Conservation (phyloP, 78 protist genomes). For the Emiliania huxleyi region DNA sequence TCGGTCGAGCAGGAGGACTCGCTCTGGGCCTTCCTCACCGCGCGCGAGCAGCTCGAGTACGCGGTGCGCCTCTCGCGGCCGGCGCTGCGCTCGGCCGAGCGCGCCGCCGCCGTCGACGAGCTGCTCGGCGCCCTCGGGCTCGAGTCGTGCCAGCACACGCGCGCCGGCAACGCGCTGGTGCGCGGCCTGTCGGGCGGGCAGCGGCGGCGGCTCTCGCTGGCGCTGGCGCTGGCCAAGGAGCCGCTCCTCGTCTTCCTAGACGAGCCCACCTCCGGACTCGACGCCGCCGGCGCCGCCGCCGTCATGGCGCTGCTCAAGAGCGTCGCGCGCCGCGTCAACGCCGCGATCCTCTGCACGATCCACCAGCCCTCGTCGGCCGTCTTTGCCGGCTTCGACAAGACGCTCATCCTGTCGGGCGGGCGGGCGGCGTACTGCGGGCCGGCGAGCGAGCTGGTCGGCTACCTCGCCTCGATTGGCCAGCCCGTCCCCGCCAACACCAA, state of each 20-base stretch:
- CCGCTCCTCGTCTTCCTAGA: slow-evolving; percentile 70
- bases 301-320: background rate
- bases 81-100: background rate
- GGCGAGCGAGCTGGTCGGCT: background rate
- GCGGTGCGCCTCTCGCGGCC: background rate
- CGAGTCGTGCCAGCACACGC: background rate
- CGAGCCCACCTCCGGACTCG: slow-evolving; percentile 79
- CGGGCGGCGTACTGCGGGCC: background rate
- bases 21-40: background rate
- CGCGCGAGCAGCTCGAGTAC: background rate
- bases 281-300: background rate
- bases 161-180: background rate
- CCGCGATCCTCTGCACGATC: background rate
- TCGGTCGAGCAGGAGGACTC: background rate
- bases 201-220: slow-evolving; percentile 45
- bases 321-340: background rate
- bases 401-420: background rate
- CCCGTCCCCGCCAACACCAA: background rate
- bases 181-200: slow-evolving; percentile 60
- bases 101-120: background rate
- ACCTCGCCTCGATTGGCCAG: background rate
- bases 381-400: background rate
- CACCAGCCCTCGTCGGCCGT: background rate
- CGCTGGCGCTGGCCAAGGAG: slow-evolving; percentile 20
- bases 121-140: background rate